Conservation (phyloP, 1,284 basidiomycete genomes). For the Ustanciosporium gigantosporum region DNA sequence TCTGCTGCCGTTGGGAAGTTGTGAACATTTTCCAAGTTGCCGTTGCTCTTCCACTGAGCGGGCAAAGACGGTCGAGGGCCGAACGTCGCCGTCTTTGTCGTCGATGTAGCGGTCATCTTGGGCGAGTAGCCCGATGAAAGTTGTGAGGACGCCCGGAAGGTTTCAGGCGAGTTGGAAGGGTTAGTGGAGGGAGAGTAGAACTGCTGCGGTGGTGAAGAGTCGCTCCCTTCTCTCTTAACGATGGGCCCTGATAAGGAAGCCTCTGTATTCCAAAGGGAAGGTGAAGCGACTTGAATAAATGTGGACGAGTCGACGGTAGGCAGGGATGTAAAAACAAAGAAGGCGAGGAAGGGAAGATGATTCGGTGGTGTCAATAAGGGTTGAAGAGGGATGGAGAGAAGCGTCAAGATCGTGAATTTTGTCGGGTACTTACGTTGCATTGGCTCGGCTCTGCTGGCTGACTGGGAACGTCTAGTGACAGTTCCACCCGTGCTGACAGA, state of each 20-base stretch:
- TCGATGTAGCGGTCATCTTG: too few relatives aligned
- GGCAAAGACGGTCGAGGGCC: conserved; percentile 16
- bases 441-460: too few relatives aligned
- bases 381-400: too few relatives aligned
- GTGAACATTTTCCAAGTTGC: neutral
- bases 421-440: neutral
- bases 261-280: neutral
- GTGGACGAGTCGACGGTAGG: too few relatives aligned
- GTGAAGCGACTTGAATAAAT: too few relatives aligned
- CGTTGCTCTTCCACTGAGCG: conserved; percentile 9
- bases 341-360: too few relatives aligned
- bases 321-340: too few relatives aligned
- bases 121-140: neutral
- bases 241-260: neutral
- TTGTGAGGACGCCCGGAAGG: neutral
- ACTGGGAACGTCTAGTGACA: neutral
- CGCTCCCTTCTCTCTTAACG: too few relatives aligned
- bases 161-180: conserved; percentile 5
- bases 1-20: neutral
- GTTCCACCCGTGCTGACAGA: neutral
- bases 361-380: too few relatives aligned
- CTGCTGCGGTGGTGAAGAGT: conserved; percentile 6
- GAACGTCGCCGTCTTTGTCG: too few relatives aligned
- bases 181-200: conserved; percentile 21
- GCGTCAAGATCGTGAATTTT: too few relatives aligned